Percentiles rank a stretch among this genome's conserved stretches.
These are phyloP conservation scores for Prunella vulgaris DNA, from an alignment of 257 asterid genomes.

Conservation along the genomic window DNA sequence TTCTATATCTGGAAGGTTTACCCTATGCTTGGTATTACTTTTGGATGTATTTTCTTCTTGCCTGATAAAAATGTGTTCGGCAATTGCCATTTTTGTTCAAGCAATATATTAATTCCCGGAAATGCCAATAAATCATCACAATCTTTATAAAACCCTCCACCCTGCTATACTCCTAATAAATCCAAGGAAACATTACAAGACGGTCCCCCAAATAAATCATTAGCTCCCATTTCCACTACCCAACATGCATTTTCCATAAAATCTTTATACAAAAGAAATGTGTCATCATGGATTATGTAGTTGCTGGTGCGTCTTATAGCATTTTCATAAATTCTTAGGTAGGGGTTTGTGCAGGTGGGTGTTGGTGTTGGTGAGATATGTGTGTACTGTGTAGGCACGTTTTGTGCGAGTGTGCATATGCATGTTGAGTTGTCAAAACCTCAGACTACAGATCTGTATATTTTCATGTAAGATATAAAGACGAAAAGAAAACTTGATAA, in stretches of 20 bases:
- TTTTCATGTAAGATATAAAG: slow-evolving; percentile 11
- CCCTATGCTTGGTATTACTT: background rate
- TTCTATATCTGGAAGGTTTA: background rate
- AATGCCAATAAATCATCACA: background rate
- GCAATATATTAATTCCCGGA: background rate
- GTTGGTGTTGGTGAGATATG: background rate
- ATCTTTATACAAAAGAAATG: background rate
- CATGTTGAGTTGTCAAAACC: slow-evolving; percentile 23
- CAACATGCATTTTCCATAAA: background rate
- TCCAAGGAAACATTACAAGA: background rate
- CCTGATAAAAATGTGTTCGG: background rate
- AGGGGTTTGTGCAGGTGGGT: background rate
- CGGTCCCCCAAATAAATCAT: background rate
- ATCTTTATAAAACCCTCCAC: background rate
- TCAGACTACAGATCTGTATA: background rate
- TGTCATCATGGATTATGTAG: background rate
- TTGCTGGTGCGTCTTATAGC: background rate
- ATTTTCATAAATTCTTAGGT: background rate
- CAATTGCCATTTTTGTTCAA: background rate
- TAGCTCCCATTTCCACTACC: background rate
- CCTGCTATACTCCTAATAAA: background rate
- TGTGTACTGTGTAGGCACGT: background rate
- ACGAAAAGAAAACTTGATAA: slow-evolving; percentile 4
- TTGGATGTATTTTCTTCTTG: background rate
- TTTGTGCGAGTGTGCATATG: background rate